Evolutionary conservation across 257 asterid genomes (phyloP).

Genomic region (Scutellaria galericulata): DNA sequence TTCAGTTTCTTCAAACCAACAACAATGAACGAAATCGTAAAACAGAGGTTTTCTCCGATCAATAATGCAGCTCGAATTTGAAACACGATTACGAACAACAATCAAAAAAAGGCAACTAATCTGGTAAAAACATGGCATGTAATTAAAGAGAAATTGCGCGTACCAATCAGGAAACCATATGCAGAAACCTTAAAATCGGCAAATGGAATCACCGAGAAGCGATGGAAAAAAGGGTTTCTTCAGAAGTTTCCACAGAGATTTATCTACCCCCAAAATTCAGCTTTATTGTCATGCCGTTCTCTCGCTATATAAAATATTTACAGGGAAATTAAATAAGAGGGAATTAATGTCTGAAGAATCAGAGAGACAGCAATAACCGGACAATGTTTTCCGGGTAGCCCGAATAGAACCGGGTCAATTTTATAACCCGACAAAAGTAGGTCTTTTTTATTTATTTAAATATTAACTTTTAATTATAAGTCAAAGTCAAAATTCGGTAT

Average conservation of each 20-base stretch:
- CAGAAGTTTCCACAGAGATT: constrained; percentile 34
- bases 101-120: too few species aligned
- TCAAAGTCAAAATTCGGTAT: constrained; percentile 13
- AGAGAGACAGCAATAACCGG: constrained; percentile 2
- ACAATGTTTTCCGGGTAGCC: constrained; percentile 33
- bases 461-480: not conserved
- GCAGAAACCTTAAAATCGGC: constrained; percentile 35
- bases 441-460: too few species aligned
- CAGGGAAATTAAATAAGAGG: constrained; percentile 12
- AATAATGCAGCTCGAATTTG: constrained; percentile 30
- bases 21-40: not conserved
- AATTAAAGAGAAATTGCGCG: constrained; percentile 23
- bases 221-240: constrained; percentile 22
- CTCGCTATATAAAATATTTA: not conserved
- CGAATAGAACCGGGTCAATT: not conserved
- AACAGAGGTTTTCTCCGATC: not conserved
- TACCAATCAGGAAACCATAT: constrained; percentile 36
- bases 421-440: too few species aligned
- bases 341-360: constrained; percentile 23
- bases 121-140: not conserved
- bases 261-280: constrained; percentile 38
- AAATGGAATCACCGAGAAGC: constrained; percentile 23
- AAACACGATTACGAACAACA: not conserved
- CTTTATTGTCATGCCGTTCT: constrained; percentile 26
- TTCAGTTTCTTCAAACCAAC: not conserved